These are phyloP conservation scores for Pseudocercospora ulei DNA, from an alignment of 2,329 filamentous ascomycete species.

Conservation along the genomic window DNA sequence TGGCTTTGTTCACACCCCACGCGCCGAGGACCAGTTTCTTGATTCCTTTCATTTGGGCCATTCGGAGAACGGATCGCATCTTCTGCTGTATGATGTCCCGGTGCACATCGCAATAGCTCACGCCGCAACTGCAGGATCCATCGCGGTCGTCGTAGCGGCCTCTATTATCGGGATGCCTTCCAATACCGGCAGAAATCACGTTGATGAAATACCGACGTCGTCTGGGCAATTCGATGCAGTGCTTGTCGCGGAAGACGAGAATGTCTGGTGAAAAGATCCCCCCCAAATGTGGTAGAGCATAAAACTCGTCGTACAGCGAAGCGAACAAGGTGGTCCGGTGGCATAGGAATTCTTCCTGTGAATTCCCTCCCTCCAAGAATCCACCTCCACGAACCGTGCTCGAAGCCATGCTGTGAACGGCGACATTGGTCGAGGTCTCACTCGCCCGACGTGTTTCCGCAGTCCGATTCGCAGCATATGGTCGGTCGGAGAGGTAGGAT, in stretches of 20 bases:
- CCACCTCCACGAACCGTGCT: constrained; percentile 53
- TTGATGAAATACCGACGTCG: constrained; percentile 51
- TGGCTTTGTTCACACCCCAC: constrained; percentile 55
- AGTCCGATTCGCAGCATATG: constrained; percentile 19
- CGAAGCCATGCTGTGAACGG: constrained; percentile 56
- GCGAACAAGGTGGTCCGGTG: constrained; percentile 52
- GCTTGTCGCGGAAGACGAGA: constrained; percentile 47
- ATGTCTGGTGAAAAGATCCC: constrained; percentile 51
- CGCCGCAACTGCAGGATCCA: constrained; percentile 29
- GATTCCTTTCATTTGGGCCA: constrained; percentile 42
- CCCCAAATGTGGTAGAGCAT: constrained; percentile 51
- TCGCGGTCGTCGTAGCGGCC: constrained; percentile 30
- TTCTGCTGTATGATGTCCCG: constrained; percentile 46
- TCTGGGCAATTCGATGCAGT: constrained; percentile 38
- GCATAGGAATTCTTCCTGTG: constrained; percentile 55
- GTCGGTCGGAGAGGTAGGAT: constrained; percentile 22
- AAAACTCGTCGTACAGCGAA: constrained; percentile 50
- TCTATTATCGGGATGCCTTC: constrained; percentile 48
- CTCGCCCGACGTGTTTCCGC: constrained; percentile 19
- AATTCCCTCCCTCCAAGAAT: constrained; percentile 50
- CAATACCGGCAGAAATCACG: constrained; percentile 50
- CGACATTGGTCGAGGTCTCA: constrained; percentile 38
- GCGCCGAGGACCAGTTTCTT: constrained; percentile 50
- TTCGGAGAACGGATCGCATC: constrained; percentile 50
- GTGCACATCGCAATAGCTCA: constrained; percentile 43